Conservation (phyloP, 345 rosid species). For the Corchorus capsularis region DNA sequence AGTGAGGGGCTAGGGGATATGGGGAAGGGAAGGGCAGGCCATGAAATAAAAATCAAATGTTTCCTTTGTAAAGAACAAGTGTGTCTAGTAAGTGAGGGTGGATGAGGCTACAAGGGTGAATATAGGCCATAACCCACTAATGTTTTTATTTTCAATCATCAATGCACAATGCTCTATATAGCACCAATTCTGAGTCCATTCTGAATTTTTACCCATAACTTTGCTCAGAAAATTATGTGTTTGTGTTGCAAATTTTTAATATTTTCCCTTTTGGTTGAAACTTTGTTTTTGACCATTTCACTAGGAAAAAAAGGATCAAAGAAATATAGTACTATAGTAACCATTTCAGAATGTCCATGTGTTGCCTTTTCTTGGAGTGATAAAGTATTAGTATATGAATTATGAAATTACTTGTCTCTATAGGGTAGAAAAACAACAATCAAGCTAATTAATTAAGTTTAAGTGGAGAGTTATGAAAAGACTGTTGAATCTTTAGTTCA, state of each 20-base stretch:
- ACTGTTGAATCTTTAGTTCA: neutral
- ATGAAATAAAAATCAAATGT: slow-evolving; percentile 46
- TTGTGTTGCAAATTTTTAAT: slow-evolving; percentile 14
- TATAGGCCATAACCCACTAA: slow-evolving; percentile 55
- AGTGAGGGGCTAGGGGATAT: slow-evolving; percentile 16
- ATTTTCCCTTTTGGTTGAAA: neutral
- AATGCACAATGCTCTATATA: slow-evolving; percentile 47
- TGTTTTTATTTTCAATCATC: slow-evolving; percentile 58
- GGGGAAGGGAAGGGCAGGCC: slow-evolving; percentile 37
- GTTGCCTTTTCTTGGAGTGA: slow-evolving; percentile 22
- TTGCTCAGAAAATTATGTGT: slow-evolving; percentile 28
- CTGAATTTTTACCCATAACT: slow-evolving; percentile 51
- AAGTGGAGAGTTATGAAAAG: neutral
- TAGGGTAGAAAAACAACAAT: neutral
- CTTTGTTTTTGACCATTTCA: slow-evolving; percentile 24
- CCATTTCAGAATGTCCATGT: slow-evolving; percentile 51
- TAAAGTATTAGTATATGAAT: neutral
- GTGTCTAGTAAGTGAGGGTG: slow-evolving; percentile 55
- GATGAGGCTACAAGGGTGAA: slow-evolving; percentile 45
- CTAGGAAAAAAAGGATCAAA: slow-evolving; percentile 21
- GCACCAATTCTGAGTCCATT: slow-evolving; percentile 33
- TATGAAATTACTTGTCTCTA: slow-evolving; percentile 35
- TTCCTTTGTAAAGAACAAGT: slow-evolving; percentile 56
- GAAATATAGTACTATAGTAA: slow-evolving; percentile 23
- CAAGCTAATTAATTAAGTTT: slow-evolving; percentile 2